A percentile compares a stretch with the other conserved stretches of the same genome.
These are phyloP conservation scores for Diplosphaera chodatii DNA, from an alignment of 139 green algal genomes.

Conservation along the genomic window DNA sequence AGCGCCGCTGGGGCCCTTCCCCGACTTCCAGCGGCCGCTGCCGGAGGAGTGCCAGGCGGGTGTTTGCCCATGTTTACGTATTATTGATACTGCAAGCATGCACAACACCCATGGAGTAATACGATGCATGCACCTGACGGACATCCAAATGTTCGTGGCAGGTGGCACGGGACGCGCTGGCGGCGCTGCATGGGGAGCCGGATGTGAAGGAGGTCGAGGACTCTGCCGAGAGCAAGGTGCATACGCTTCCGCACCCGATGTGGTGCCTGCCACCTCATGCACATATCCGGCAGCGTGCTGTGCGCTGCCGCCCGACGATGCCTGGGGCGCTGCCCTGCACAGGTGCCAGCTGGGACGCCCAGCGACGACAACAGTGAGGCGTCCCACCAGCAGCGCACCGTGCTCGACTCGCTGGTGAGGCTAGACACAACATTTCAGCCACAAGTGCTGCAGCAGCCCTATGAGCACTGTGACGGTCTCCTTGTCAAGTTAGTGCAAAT, in stretches of 20 bases:
- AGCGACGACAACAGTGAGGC: not conserved
- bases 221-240: not conserved
- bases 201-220: constrained; percentile 4
- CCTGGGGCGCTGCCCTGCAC: no score
- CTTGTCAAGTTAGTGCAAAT: not conserved
- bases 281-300: not conserved
- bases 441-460: not conserved
- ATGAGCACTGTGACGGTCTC: no score
- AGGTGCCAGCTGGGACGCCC: no score
- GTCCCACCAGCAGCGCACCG: constrained; percentile 4
- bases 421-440: not conserved
- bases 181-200: constrained; percentile 18
- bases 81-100: not conserved
- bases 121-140: no score
- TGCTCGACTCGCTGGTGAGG: constrained; percentile 25
- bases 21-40: not conserved
- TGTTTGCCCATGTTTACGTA: not conserved
- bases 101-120: no score
- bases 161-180: constrained; percentile 15
- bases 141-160: not conserved
- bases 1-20: not conserved
- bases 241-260: not conserved
- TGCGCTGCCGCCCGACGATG: no score
- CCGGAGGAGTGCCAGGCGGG: not conserved
- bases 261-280: no score